Evolutionary conservation across 371 early-diverging fungal species (phyloP).

Genomic region (Synchytrium microbalum): DNA sequence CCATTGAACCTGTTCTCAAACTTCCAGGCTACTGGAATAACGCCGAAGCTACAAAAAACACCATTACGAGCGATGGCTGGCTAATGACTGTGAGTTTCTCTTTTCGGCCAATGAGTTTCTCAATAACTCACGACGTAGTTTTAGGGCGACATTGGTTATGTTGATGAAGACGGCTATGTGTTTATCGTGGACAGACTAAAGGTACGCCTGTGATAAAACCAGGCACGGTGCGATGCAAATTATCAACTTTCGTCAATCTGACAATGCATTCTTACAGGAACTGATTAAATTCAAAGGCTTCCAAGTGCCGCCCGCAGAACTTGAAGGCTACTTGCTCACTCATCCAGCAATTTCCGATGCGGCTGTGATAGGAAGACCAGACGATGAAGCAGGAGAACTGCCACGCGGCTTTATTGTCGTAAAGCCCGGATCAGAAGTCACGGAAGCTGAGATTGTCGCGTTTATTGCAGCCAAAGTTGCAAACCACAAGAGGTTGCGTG

Average conservation of each 20-base stretch:
- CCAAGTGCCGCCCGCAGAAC: conserved; percentile 76
- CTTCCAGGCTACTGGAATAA: conserved; percentile 3
- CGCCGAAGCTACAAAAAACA: conserved; percentile 53
- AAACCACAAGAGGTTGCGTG: conserved; percentile 60
- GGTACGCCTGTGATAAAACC: conserved; percentile 28
- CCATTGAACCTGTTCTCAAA: too few relatives aligned
- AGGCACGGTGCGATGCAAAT: background rate
- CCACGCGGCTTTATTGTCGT: background rate
- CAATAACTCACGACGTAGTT: background rate
- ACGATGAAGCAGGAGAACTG: background rate
- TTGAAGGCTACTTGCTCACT: conserved; percentile 68
- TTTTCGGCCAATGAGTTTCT: too few relatives aligned
- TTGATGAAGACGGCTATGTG: conserved; percentile 52
- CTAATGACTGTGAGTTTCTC: conserved; percentile 59
- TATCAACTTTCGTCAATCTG: background rate
- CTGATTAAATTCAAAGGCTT: conserved; percentile 56
- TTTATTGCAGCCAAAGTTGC: conserved; percentile 51
- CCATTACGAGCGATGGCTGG: conserved; percentile 60
- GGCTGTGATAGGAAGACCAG: conserved; percentile 39
- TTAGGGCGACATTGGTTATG: conserved; percentile 58
- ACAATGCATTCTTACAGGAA: too few relatives aligned
- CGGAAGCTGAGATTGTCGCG: background rate
- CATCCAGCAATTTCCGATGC: conserved; percentile 64
- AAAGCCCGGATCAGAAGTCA: background rate
- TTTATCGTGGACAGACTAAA: conserved; percentile 40